phyloP scores from a whole-genome alignment of 495 filamentous ascomycete genomes.

The Amphirosellinia nigrospora region DNA sequence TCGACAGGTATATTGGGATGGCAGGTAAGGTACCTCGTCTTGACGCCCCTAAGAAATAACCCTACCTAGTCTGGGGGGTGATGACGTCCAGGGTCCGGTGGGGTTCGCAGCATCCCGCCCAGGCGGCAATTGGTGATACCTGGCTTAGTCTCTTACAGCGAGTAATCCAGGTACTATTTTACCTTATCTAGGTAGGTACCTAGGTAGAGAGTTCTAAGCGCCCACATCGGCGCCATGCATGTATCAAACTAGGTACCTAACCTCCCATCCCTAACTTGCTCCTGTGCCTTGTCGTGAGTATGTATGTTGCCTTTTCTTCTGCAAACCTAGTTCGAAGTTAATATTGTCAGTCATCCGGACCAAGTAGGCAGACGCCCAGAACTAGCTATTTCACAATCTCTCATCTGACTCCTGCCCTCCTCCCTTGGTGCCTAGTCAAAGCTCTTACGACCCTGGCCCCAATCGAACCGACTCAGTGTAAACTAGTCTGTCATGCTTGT shows the following conservation, averaged over 20 bases:
- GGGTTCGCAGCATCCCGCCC: conserved; percentile 4
- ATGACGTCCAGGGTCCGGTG: neutral
- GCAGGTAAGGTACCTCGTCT: neutral
- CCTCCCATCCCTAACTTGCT: neutral
- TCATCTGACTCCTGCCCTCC: conserved; percentile 2
- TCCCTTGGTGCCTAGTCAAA: neutral
- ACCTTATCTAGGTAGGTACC: too few relatives aligned
- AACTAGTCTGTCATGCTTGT: conserved; percentile 23
- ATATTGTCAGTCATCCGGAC: neutral
- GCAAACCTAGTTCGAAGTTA: conserved; percentile 13
- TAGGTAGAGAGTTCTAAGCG: neutral
- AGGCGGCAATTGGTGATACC: neutral
- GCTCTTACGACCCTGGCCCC: neutral
- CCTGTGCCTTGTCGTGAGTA: neutral
- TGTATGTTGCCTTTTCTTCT: neutral
- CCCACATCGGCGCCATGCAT: conserved; percentile 5
- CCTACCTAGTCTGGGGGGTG: neutral
- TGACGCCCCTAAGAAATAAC: neutral
- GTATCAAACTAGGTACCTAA: neutral
- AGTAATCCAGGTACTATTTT: too few relatives aligned
- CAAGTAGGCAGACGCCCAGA: neutral
- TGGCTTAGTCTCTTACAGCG: neutral
- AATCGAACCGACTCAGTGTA: conserved; percentile 1
- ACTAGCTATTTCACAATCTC: conserved; percentile 4
- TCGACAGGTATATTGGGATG: too few relatives aligned